Conservation (phyloP, 75 land plant species). For the Cupressus sempervirens region DNA sequence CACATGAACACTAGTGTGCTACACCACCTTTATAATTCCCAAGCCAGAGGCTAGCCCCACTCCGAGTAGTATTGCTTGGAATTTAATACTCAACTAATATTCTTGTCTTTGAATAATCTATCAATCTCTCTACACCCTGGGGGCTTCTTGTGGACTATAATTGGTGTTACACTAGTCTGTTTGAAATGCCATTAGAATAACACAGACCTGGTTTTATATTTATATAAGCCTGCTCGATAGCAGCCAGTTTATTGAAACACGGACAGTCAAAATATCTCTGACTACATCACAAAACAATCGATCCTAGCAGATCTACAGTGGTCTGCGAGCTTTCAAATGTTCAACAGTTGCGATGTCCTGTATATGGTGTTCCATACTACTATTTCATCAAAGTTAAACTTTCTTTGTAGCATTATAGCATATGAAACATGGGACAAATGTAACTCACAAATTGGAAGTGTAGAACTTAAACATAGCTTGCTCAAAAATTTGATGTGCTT, state of each 20-base stretch:
- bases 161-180: neutral
- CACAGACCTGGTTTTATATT: neutral
- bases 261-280: neutral
- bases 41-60: too few relatives aligned
- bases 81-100: too few relatives aligned
- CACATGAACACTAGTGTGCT: too few relatives aligned
- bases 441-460: neutral
- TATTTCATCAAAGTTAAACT: neutral
- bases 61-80: too few relatives aligned
- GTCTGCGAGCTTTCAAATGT: neutral
- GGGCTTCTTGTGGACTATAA: neutral
- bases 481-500: neutral
- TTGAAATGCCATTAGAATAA: neutral
- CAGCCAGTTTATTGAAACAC: neutral
- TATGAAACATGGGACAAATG: neutral
- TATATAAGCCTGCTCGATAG: neutral
- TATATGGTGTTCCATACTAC: neutral
- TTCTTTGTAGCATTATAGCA: neutral
- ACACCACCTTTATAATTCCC: too few relatives aligned
- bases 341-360: neutral
- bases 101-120: too few relatives aligned
- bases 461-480: neutral
- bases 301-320: neutral
- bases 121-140: too few relatives aligned
- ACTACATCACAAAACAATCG: neutral